phyloP scores from a whole-genome alignment of 805 yeast species.

The Brettanomyces nanus region DNA sequence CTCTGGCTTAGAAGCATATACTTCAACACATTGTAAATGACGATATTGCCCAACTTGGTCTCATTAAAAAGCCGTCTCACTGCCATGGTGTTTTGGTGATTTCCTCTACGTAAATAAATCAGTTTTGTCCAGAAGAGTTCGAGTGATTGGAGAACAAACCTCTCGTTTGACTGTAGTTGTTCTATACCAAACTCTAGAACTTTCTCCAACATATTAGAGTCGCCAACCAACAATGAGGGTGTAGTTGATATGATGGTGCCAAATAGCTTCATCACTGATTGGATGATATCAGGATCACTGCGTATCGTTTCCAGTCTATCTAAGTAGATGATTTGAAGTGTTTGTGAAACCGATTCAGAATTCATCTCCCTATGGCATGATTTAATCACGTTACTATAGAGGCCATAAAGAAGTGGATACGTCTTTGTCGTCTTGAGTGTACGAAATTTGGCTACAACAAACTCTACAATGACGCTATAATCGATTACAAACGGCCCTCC shows the following conservation, averaged over 20 bases:
- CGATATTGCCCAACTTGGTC: constrained; percentile 23
- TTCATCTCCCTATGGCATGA: constrained; percentile 28
- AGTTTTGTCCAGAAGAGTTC: constrained; percentile 49
- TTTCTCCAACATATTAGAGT: constrained; percentile 11
- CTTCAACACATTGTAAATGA: constrained; percentile 30
- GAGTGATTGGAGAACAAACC: constrained; percentile 44
- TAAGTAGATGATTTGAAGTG: constrained; percentile 33
- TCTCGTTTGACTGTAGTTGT: constrained; percentile 40
- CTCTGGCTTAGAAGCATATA: constrained; percentile 44
- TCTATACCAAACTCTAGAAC: constrained; percentile 29
- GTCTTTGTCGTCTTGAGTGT: constrained; percentile 23
- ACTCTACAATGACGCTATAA: constrained; percentile 31
- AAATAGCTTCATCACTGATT: constrained; percentile 43
- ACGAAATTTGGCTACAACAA: constrained; percentile 28
- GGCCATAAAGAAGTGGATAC: constrained; percentile 35
- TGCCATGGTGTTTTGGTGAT: constrained; percentile 24
- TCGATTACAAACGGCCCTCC: constrained; percentile 61
- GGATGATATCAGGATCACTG: constrained; percentile 52
- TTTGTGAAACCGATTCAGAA: constrained; percentile 25
- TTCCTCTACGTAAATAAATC: constrained; percentile 36
- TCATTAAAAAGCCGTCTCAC: constrained; percentile 20
- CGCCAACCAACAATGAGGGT: constrained; percentile 39
- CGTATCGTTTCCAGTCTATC: constrained; percentile 28
- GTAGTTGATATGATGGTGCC: constrained; percentile 38
- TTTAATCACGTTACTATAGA: constrained; percentile 25